phyloP scores from a whole-genome alignment of 2,329 filamentous ascomycete genomes.

The Pleochaeta shiraiana region DNA sequence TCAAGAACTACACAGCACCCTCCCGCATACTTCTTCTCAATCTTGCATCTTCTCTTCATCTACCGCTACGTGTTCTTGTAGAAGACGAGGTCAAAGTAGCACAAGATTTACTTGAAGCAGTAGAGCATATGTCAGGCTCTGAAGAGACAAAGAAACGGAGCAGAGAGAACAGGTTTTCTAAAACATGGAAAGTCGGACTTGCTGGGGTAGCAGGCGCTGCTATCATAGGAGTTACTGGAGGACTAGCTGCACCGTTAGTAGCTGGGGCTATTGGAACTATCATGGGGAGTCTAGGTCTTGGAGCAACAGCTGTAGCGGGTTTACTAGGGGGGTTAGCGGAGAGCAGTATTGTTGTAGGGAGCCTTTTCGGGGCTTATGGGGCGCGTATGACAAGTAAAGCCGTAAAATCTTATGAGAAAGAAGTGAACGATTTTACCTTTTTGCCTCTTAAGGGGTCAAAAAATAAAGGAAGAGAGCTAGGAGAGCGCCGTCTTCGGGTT shows the following conservation, averaged over 20 bases:
- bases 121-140: slow-evolving; percentile 45
- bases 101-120: slow-evolving; percentile 48
- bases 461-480: slow-evolving; percentile 25
- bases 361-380: slow-evolving; percentile 81
- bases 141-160: slow-evolving; percentile 52
- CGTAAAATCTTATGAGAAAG: slow-evolving; percentile 70
- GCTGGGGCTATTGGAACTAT: slow-evolving; percentile 61
- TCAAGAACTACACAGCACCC: slow-evolving; percentile 57
- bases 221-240: slow-evolving; percentile 49
- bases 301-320: slow-evolving; percentile 49
- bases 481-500: slow-evolving; percentile 52
- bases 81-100: slow-evolving; percentile 58
- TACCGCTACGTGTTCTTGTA: slow-evolving; percentile 40
- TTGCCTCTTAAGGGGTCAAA: slow-evolving; percentile 41
- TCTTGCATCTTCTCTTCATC: slow-evolving; percentile 45
- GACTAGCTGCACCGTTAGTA: slow-evolving; percentile 55
- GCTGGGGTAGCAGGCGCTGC: slow-evolving; percentile 76
- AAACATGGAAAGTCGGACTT: slow-evolving; percentile 80
- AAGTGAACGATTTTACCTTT: slow-evolving; percentile 78
- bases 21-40: slow-evolving; percentile 50
- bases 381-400: slow-evolving; percentile 64
- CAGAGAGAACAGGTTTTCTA: slow-evolving; percentile 43
- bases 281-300: slow-evolving; percentile 56
- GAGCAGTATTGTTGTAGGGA: slow-evolving; percentile 58
- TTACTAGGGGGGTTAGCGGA: slow-evolving; percentile 64